phyloP scores from a whole-genome alignment of 805 yeast genomes.

The Saccharomycopsis fermentans region DNA sequence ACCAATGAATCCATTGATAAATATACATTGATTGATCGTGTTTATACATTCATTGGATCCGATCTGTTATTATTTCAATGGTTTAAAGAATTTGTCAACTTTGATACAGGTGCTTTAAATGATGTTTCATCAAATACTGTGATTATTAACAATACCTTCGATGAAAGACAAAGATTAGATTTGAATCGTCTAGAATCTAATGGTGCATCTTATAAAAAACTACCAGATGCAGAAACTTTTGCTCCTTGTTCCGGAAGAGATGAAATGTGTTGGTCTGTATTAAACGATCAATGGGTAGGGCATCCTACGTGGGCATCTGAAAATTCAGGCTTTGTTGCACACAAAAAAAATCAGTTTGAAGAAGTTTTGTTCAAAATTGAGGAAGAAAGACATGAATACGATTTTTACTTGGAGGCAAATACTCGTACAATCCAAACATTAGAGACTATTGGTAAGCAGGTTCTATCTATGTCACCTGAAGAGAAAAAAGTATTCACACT shows the following conservation, averaged over 20 bases:
- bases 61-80: constrained; percentile 73
- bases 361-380: constrained; percentile 91
- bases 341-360: constrained; percentile 94
- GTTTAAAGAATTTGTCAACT: constrained; percentile 91
- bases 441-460: constrained; percentile 89
- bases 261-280: constrained; percentile 98
- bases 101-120: constrained; percentile 29
- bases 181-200: constrained; percentile 83
- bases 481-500: constrained; percentile 79
- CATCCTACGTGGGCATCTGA: constrained; percentile 99
- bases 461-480: constrained; percentile 85
- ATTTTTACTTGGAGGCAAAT: constrained; percentile 89
- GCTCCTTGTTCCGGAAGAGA: constrained; percentile 94
- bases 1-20: constrained; percentile 86
- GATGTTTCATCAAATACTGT: constrained; percentile 82
- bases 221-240: constrained; percentile 70
- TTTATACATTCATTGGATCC: constrained; percentile 75
- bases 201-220: constrained; percentile 68
- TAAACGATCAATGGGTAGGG: constrained; percentile 98
- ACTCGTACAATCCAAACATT: constrained; percentile 90
- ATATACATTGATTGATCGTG: constrained; percentile 69
- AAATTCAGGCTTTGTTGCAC: constrained; percentile 98
- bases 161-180: constrained; percentile 77
- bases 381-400: constrained; percentile 97
- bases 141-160: constrained; percentile 50